A percentile compares a stretch with the other conserved stretches of the same genome.
Evolutionary conservation across 176 grass and related monocot genomes (phyloP).

Genomic region (Tillandsia fasciculata): DNA sequence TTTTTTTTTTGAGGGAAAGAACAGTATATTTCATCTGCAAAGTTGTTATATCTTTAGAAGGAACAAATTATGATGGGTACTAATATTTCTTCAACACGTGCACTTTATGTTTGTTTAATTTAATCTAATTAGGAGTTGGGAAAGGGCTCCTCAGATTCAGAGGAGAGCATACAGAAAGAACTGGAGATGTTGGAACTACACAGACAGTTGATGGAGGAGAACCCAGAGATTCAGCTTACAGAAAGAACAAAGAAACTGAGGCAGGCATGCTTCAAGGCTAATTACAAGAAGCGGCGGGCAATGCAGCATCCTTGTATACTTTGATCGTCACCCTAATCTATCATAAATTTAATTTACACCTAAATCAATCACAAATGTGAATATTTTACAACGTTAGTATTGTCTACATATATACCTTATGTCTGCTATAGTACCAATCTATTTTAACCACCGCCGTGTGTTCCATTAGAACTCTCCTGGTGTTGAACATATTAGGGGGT

Average conservation of each 20-base stretch:
- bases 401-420: too few species aligned
- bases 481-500: too few species aligned
- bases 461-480: too few species aligned
- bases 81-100: too few species aligned
- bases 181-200: conserved; percentile 40
- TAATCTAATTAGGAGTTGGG: conserved; percentile 40
- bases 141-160: conserved; percentile 23
- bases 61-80: too few species aligned
- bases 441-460: too few species aligned
- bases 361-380: not conserved
- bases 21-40: too few species aligned
- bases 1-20: too few species aligned
- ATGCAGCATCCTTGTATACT: not conserved
- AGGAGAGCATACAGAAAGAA: conserved; percentile 27
- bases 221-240: conserved; percentile 50
- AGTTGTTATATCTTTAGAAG: too few species aligned
- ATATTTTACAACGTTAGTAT: too few species aligned
- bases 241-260: conserved; percentile 71
- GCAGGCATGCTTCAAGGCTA: conserved; percentile 86
- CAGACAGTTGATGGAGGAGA: conserved; percentile 47
- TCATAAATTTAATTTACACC: not conserved
- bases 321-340: not conserved
- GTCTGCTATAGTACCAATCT: too few species aligned
- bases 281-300: conserved; percentile 56
- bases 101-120: not conserved